A percentile compares a stretch with the other conserved stretches of the same genome.
Evolutionary conservation across 1,284 basidiomycete genomes (phyloP).

Genomic region (Earliella scabrosa): DNA sequence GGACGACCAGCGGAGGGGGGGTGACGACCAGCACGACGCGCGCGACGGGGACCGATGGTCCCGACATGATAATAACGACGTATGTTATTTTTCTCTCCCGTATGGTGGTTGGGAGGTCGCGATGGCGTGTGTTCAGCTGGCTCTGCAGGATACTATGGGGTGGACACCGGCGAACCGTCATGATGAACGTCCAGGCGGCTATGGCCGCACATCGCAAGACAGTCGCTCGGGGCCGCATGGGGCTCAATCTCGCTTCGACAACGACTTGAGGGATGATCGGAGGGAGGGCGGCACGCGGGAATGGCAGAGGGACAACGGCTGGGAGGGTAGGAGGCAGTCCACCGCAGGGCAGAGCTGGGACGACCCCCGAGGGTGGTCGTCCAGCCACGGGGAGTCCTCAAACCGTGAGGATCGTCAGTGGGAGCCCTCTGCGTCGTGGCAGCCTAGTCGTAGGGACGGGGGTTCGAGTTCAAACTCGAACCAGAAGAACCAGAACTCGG

Average conservation of each 20-base stretch:
- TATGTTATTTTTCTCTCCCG: constrained; percentile 29
- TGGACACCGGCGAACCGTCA: constrained; percentile 42
- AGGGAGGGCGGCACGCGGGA: constrained; percentile 26
- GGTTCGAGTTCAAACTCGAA: constrained; percentile 28
- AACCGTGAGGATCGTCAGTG: constrained; percentile 38
- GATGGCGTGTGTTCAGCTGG: constrained; percentile 46
- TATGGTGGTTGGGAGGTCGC: constrained; percentile 52
- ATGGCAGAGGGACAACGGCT: constrained; percentile 40
- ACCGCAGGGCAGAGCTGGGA: constrained; percentile 13
- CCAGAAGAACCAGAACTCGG: constrained; percentile 35
- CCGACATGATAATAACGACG: constrained; percentile 24
- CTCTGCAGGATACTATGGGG: constrained; percentile 43
- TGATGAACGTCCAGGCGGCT: constrained; percentile 36
- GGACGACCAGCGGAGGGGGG: constrained; percentile 39
- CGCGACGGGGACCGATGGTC: constrained; percentile 25
- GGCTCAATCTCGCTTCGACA: constrained; percentile 27
- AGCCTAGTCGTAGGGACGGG: constrained; percentile 32
- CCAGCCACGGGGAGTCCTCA: constrained; percentile 22
- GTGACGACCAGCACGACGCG: constrained; percentile 20
- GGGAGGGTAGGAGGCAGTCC: constrained; percentile 36
- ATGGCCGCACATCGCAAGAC: constrained; percentile 49
- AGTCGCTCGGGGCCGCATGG: constrained; percentile 21
- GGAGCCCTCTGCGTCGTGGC: constrained; percentile 42
- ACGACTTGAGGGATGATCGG: constrained; percentile 28
- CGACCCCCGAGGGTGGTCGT: constrained; percentile 15